These are phyloP conservation scores for Umbellularia californica DNA, from an alignment of 164 flowering plant genomes.

Conservation along the genomic window DNA sequence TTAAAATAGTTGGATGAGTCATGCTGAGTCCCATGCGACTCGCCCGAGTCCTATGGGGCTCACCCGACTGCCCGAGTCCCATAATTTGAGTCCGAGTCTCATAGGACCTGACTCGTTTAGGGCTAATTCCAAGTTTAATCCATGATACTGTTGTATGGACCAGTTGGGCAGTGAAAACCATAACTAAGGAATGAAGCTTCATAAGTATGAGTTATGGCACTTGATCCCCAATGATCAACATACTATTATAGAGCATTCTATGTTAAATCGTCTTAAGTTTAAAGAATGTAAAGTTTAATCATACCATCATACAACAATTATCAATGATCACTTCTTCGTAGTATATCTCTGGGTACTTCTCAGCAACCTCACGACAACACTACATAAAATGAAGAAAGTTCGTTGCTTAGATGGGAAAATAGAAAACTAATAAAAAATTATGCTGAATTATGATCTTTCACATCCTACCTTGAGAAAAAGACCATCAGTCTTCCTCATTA, in stretches of 20 bases:
- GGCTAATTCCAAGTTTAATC: too few species aligned
- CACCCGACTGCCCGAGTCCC: too few species aligned
- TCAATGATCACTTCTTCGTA: slow-evolving; percentile 97
- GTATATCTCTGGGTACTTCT: slow-evolving; percentile 81
- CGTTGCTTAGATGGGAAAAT: neutral
- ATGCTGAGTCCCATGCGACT: too few species aligned
- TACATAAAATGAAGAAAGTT: slow-evolving; percentile 25
- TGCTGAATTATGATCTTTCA: slow-evolving; percentile 1
- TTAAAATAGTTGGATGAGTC: too few species aligned
- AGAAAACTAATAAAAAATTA: neutral
- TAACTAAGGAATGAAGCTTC: neutral
- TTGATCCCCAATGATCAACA: neutral
- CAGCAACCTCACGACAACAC: slow-evolving; percentile 98
- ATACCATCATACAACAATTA: slow-evolving; percentile 98
- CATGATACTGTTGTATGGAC: neutral
- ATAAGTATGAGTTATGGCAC: slow-evolving; percentile 1
- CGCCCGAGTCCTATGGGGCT: too few species aligned
- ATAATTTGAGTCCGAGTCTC: too few species aligned
- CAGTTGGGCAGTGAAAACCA: neutral
- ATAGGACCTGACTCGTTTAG: too few species aligned
- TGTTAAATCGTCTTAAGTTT: neutral
- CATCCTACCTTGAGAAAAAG: slow-evolving; percentile 76
- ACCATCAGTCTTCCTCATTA: slow-evolving; percentile 98
- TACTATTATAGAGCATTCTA: neutral
- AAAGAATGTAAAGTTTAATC: slow-evolving; percentile 3